Evolutionary conservation across 2,329 filamentous ascomycete species (phyloP), one percentile per base, ranked within the genome.

Genomic region (Hypoxylon sp.): DNA sequence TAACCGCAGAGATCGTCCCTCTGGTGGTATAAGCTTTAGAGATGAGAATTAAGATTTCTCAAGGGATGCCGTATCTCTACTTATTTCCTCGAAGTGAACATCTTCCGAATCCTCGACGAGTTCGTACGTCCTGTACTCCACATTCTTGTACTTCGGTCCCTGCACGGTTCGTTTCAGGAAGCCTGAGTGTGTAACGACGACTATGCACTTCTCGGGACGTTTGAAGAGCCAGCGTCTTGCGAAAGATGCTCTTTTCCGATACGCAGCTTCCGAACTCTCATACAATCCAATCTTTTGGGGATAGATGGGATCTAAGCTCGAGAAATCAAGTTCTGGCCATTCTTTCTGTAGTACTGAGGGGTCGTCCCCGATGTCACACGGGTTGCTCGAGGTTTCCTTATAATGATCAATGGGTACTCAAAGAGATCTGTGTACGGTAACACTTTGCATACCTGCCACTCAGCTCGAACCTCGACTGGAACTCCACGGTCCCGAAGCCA

Each of bases 271-370:
- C 10, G 70, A 69, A 26, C 69, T 68, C 26, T 70, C 70, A 50
- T 75, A 76, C 32, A 76, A n/a, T 3, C 73, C 74, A 17, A 52
- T 73, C 63, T 76, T 76, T 56, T 72, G 65, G 15, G 74, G 74
- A 46, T 75, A 76, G 15, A 74, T 50, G 4, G 73, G 72, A 46
- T 76, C 74, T 19, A 76, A 54, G 19, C 54, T 51, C 3, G 74
- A 74, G 68, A 76, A 76, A 52, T 75, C 72, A 41, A 71, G 68
- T n/a, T 65, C 64, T 2, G 74, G 73, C 73, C 73, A 76, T 57
- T 70, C 68, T 20, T 65, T 64, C 59, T 71, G 55, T 19, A 75
- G 64, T 26, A 67, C 48, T 19, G 64, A 37, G 32, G 62, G 63
- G 32, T 73, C 68, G 4, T 60, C 59, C 3, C 74, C 73, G 52